These are phyloP conservation scores for Trifolium fragiferum DNA, from an alignment of 306 rosid genomes.

Conservation along the genomic window DNA sequence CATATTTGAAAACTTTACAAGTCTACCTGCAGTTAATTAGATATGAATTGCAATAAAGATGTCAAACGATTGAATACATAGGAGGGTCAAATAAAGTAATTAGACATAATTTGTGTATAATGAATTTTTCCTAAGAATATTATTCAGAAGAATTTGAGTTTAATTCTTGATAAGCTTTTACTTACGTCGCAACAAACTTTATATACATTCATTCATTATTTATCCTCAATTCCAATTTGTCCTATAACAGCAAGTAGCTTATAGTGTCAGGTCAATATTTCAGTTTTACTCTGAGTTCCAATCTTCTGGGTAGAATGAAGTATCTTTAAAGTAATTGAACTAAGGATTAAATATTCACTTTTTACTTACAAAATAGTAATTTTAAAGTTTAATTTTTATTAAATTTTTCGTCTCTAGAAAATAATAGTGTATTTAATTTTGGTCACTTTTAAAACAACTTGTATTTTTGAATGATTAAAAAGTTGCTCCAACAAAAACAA, in stretches of 20 bases:
- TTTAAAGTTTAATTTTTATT: no score
- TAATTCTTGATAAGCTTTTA: no score
- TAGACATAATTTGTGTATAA: no score
- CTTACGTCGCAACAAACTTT: no score
- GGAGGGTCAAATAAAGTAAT: neutral
- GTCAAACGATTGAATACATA: constrained; percentile 8
- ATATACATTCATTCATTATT: neutral
- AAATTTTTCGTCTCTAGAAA: no score
- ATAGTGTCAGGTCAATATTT: neutral
- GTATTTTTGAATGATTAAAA: no score
- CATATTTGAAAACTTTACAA: constrained; percentile 14
- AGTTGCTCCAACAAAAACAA: no score
- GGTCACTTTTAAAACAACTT: no score
- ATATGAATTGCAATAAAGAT: neutral
- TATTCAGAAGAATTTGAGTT: no score
- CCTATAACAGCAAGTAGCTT: neutral
- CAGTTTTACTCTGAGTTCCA: neutral
- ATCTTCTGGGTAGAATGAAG: neutral
- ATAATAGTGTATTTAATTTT: no score
- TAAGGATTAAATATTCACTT: neutral
- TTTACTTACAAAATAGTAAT: neutral
- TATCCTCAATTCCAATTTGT: neutral
- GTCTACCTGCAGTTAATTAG: constrained; percentile 40
- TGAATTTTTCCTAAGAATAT: no score
- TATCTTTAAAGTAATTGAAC: neutral